Percentiles rank a stretch among this genome's conserved stretches.
Evolutionary conservation across 2,329 filamentous ascomycete species (phyloP).

Genomic region (Arthrobotrys megalospora): DNA sequence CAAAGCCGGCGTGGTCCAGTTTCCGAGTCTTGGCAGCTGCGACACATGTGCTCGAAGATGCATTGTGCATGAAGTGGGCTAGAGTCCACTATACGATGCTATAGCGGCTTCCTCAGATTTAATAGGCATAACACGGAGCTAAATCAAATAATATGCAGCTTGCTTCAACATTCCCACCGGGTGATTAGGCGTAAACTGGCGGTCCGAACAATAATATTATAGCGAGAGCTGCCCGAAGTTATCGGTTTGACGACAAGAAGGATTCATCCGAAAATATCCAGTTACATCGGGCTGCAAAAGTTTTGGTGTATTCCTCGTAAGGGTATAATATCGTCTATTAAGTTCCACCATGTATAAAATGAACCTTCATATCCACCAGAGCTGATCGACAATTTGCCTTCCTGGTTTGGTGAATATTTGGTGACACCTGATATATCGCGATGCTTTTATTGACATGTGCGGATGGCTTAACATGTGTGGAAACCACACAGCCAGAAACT

Average conservation of each 20-base stretch:
- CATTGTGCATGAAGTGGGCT: neutral
- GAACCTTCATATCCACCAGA: slow-evolving; percentile 6
- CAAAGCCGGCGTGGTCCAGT: neutral
- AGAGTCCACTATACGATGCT: neutral
- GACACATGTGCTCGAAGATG: neutral
- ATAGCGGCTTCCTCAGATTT: no score
- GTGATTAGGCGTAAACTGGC: no score
- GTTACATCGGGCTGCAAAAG: no score
- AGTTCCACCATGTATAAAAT: neutral
- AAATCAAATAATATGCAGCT: slow-evolving; percentile 4
- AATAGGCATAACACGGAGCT: neutral
- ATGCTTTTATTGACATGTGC: no score
- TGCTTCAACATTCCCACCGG: no score
- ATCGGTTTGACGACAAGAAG: no score
- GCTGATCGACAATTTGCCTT: slow-evolving; percentile 9
- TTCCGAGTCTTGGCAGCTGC: slow-evolving; percentile 1
- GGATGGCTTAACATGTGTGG: slow-evolving; percentile 1
- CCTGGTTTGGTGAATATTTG: slow-evolving; percentile 2
- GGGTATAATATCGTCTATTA: slow-evolving; percentile 19
- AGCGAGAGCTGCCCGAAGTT: no score
- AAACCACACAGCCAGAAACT: no score
- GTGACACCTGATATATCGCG: neutral
- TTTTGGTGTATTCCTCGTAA: no score
- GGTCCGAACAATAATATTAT: no score
- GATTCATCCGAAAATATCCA: no score